Evolutionary conservation across 164 flowering plant species (phyloP).

Genomic region (Akebia trifoliata): DNA sequence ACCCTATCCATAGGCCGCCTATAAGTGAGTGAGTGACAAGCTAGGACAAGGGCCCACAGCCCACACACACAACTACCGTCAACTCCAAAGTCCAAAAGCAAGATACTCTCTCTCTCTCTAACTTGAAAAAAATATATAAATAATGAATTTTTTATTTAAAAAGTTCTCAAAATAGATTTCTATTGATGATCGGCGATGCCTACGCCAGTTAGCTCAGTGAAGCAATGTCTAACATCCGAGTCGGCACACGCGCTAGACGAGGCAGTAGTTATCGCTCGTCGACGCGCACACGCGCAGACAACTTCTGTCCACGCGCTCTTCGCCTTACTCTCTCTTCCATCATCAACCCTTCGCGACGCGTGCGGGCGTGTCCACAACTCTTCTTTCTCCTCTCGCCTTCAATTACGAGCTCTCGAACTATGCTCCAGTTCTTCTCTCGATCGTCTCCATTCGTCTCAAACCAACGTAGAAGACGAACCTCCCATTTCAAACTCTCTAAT

Average conservation of each 20-base stretch:
- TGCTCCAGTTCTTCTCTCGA: conserved; percentile 72
- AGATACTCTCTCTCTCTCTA: too few relatives aligned
- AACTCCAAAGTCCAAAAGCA: too few relatives aligned
- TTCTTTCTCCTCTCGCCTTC: conserved; percentile 51
- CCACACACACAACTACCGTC: too few relatives aligned
- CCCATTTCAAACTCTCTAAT: conserved; percentile 80
- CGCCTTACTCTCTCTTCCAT: conserved; percentile 48
- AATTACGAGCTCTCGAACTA: conserved; percentile 73
- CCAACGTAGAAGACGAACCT: conserved; percentile 42
- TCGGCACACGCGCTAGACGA: conserved; percentile 71
- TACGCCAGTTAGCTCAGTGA: conserved; percentile 70
- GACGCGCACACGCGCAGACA: conserved; percentile 73
- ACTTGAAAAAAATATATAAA: too few relatives aligned
- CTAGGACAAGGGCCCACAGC: too few relatives aligned
- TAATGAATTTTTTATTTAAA: too few relatives aligned
- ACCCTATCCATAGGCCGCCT: too few relatives aligned
- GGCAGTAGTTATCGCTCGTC: conserved; percentile 62
- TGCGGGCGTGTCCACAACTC: conserved; percentile 47
- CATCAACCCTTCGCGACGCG: conserved; percentile 61
- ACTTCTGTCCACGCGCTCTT: conserved; percentile 72
- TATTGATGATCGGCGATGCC: conserved; percentile 62
- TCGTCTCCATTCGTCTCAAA: conserved; percentile 45
- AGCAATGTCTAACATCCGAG: conserved; percentile 69
- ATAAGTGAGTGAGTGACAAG: too few relatives aligned
- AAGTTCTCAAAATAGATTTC: too few relatives aligned